Conservation (phyloP, 306 rosid species). For the Dicorynia guianensis region DNA sequence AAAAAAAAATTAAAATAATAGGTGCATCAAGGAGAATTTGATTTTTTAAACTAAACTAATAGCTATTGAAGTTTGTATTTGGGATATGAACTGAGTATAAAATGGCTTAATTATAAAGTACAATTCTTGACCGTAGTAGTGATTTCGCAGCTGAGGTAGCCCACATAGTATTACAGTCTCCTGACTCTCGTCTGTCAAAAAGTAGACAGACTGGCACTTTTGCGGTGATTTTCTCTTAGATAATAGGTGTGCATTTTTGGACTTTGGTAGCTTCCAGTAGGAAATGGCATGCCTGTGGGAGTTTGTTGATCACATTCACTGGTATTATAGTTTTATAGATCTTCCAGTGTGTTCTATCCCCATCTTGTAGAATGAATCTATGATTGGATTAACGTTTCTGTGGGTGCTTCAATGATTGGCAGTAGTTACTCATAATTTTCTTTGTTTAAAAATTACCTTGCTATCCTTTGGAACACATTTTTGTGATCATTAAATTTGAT, state of each 20-base stretch:
- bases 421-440: neutral
- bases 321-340: neutral
- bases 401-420: neutral
- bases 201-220: neutral
- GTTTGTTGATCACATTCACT: neutral
- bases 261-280: constrained; percentile 27
- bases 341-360: neutral
- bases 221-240: neutral
- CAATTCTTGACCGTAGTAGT: constrained; percentile 23
- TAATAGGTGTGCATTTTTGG: neutral
- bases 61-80: constrained; percentile 1
- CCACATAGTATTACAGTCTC: constrained; percentile 6
- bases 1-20: neutral
- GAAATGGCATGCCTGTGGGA: constrained; percentile 27
- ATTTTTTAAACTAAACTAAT: neutral
- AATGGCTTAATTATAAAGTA: constrained; percentile 12
- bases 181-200: neutral
- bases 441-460: neutral
- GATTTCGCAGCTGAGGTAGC: constrained; percentile 6
- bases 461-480: neutral
- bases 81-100: neutral
- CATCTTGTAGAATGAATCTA: neutral
- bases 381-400: neutral
- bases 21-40: neutral
- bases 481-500: neutral